Base-by-base conservation (phyloP, 345 rosid species). In the Salix brachista region DNA sequence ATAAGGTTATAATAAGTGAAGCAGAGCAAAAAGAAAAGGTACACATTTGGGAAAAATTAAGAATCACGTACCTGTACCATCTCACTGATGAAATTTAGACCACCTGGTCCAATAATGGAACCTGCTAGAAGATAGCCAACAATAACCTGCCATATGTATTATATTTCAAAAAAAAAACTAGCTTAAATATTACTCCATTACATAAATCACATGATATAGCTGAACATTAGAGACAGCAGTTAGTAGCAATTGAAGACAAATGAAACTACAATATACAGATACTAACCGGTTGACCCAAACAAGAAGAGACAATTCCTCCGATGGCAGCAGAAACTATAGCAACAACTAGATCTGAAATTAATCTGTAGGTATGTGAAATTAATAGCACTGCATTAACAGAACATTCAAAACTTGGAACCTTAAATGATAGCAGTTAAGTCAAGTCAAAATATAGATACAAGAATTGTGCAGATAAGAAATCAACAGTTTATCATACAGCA, bases 101-200 rank as follows among this genome's bases (percentile, higher is more conserved):
- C 99, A 67, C 99, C 99, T 21, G 98, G 99, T 76, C 98, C 98
- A 75, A 96, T 89, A 67, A 96, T 77, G 21, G 99, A 96, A 69
- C 98, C 99, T 6, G 97, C 97, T 67, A 96, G 96, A 85, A 96
- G 97, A 86, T 96, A 96, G 69, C 98, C 99, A 75, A 96, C 98
- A 83, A 96, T 96, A 60, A 90, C 95, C 99, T 96, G 80, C 44
- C 61, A 71, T 44, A 65, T 19, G 28, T 60, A 71, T 58, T 1
- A 68, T 75, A 68, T 73, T 34, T 28, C 42, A 67, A 74, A 77
- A 66, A 2, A 25, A 72, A 64, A 12, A 50, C 21, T 21, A 28
- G 41, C 42, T 74, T 30, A 30, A 58, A 67, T 37, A 58, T 44
- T 58, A 48, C n/a, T 36, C 30, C 60, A 76, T 52, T 75, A 21